These are phyloP conservation scores for Candida nonsorbophila DNA, from an alignment of 805 yeast species.

Conservation along the genomic window DNA sequence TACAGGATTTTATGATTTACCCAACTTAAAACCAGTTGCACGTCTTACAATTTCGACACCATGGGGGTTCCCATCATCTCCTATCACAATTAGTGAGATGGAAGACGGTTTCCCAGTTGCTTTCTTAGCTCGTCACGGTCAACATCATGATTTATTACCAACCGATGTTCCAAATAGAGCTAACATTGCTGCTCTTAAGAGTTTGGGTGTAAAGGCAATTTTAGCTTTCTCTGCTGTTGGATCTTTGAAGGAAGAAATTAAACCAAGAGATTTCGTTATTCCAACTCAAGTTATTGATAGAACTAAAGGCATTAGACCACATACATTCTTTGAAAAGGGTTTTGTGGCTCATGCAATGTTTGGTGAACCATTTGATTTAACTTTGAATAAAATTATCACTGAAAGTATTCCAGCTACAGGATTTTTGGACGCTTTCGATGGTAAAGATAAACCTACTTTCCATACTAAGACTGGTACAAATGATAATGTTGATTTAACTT, in stretches of 20 bases:
- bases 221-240: constrained; percentile 96
- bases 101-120: constrained; percentile 78
- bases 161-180: constrained; percentile 90
- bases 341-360: constrained; percentile 96
- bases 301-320: constrained; percentile 89
- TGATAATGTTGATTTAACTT: constrained; percentile 67
- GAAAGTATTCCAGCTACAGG: constrained; percentile 41
- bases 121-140: constrained; percentile 92
- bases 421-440: constrained; percentile 49
- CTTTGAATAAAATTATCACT: constrained; percentile 60
- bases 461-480: constrained; percentile 70
- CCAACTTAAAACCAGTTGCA: constrained; percentile 81
- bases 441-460: constrained; percentile 39
- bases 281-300: constrained; percentile 96
- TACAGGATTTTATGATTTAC: constrained; percentile 90
- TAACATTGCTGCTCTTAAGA: constrained; percentile 92
- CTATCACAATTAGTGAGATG: constrained; percentile 86
- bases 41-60: constrained; percentile 81
- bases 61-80: constrained; percentile 95
- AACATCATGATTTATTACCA: constrained; percentile 84
- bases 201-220: constrained; percentile 79
- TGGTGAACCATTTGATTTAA: constrained; percentile 91
- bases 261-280: constrained; percentile 93
- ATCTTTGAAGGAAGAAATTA: constrained; percentile 80
- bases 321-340: constrained; percentile 86